Percentiles rank a stretch among this genome's conserved stretches.
Conservation (phyloP, 1,284 basidiomycete genomes). For the Leccinum griseonigrum region DNA sequence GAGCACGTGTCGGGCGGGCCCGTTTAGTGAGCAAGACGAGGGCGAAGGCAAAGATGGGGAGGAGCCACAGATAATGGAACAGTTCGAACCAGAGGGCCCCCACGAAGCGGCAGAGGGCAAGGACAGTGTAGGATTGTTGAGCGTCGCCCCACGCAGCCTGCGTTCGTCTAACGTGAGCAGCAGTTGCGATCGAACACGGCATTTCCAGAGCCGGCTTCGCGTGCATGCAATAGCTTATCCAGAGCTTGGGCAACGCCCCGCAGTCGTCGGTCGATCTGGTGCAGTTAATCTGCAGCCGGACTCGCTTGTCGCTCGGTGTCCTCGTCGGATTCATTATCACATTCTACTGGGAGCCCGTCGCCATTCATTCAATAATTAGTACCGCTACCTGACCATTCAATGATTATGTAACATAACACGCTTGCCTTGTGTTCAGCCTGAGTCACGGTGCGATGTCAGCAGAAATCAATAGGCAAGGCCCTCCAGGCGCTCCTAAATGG, state of each 20-base stretch:
- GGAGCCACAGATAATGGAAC: constrained; percentile 46
- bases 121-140: constrained; percentile 64
- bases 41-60: constrained; percentile 41
- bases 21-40: constrained; percentile 37
- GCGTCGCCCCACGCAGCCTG: constrained; percentile 51
- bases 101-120: constrained; percentile 64
- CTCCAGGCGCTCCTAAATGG: no score
- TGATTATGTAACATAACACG: no score
- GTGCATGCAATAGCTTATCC: constrained; percentile 61
- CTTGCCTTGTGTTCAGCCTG: no score
- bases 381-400: no score
- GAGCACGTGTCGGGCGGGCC: constrained; percentile 31
- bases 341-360: constrained; percentile 48
- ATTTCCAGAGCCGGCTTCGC: constrained; percentile 52
- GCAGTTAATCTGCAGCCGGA: constrained; percentile 41
- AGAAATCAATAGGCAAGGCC: no score
- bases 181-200: constrained; percentile 36
- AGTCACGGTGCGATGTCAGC: no score
- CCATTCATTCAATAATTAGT: constrained; percentile 2
- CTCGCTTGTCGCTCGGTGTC: constrained; percentile 57
- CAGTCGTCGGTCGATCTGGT: constrained; percentile 60
- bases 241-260: constrained; percentile 59
- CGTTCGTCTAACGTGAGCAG: constrained; percentile 50
- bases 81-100: constrained; percentile 51
- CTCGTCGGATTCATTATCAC: constrained; percentile 44